Conservation (phyloP, 108 stramenopile genomes). For the Nitzschia inconspicua region DNA sequence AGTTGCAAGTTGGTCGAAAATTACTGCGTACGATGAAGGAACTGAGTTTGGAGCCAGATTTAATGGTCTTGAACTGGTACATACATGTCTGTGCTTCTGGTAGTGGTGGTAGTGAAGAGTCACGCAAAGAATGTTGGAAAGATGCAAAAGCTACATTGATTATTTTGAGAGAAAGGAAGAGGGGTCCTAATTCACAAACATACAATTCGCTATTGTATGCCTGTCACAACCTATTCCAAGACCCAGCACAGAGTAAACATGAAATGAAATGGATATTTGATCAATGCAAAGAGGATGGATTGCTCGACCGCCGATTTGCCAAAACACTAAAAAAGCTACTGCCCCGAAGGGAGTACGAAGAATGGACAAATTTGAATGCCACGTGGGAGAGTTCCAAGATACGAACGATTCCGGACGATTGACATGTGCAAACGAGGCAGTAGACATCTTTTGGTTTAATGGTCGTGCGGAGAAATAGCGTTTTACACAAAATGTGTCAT, state of each 20-base stretch:
- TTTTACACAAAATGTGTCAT: too few relatives aligned
- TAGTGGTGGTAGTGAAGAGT: neutral
- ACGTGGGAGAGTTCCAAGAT: too few relatives aligned
- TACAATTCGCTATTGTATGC: constrained; percentile 13
- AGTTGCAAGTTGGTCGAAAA: neutral
- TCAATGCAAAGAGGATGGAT: constrained; percentile 2
- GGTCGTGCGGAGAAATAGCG: too few relatives aligned
- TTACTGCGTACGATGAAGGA: neutral
- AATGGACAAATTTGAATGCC: neutral
- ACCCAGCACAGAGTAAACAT: neutral
- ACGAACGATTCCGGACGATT: too few relatives aligned
- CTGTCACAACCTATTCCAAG: neutral
- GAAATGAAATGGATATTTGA: neutral
- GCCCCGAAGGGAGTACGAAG: neutral
- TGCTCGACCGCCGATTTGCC: constrained; percentile 1
- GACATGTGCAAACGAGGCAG: too few relatives aligned
- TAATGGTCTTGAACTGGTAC: constrained; percentile 15
- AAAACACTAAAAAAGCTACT: neutral
- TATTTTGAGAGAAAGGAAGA: neutral
- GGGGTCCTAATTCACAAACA: constrained; percentile 4
- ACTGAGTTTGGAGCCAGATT: neutral
- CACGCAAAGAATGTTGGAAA: neutral
- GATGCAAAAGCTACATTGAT: neutral
- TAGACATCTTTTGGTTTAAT: too few relatives aligned
- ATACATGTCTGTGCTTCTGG: constrained; percentile 1